Base-by-base conservation (phyloP, 2,329 filamentous ascomycete species). In the Fusarium sp. region DNA sequence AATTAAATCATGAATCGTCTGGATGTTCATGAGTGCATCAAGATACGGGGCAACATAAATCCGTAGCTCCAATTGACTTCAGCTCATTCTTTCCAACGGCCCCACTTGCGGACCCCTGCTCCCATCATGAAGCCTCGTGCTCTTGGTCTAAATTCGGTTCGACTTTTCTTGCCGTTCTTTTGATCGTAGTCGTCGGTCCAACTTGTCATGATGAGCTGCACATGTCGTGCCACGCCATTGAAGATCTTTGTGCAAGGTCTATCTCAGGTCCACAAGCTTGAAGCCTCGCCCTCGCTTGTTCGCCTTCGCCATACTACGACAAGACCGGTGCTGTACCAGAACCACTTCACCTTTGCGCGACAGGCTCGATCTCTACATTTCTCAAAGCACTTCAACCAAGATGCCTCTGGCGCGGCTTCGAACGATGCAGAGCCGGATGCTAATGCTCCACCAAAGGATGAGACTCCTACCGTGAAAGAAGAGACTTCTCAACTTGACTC, bases 161-260 rank as follows among this genome's bases (percentile, higher is more conserved):
- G 54, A 61, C 61, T 74, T 75, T 75, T 75, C 53, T 62, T 57
- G 57, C 46, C 31, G 44, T 42, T 45, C 49, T 43, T 42, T 34
- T 34, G 42, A 65, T 56, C 44, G 38, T 31, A 33, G 22, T 24
- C 31, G 33, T 54, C 39, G 52, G 52, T 53, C 50, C 34, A 47
- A 57, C 49, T 40, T 61, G 34, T 62, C 66, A 70, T 64, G 47
- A 87, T 87, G 85, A 79, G 74, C 64, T 87, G 85, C 72, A 76
- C 81, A 22, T 88, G 85, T 65, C 81, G 83, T 60, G 79, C 77
- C 8, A 77, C 79, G 31, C 79, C 85, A 10, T 74, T 85, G 70
- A 78, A 79, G 55, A 78, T 83, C n/a, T 87, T 88, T 61, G 75
- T 86, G 14, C 81, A 81, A 62, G 84, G 80, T 31, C 76, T 87